Conservation (phyloP, 495 filamentous ascomycete species). For the Letharia columbiana region DNA sequence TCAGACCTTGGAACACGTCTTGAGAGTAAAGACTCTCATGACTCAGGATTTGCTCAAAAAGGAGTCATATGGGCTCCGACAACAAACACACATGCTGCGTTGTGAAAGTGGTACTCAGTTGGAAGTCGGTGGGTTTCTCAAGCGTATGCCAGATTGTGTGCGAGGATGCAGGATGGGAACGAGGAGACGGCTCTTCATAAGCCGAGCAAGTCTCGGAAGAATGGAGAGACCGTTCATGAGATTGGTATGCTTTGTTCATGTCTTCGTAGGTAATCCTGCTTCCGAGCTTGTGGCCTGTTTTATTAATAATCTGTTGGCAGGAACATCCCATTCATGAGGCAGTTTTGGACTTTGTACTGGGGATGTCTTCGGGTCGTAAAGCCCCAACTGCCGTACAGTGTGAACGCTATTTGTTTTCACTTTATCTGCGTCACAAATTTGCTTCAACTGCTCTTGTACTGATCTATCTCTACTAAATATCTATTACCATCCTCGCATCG, state of each 20-base stretch:
- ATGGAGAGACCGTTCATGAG: not conserved
- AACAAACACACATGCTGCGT: not conserved
- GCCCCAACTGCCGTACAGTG: too few species aligned
- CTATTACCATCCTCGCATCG: not conserved
- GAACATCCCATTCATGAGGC: not conserved
- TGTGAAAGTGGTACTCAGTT: not conserved
- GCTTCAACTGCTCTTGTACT: not conserved
- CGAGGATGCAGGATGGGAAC: not conserved
- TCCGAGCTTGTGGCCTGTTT: not conserved
- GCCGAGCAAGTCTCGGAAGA: not conserved
- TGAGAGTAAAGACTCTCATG: too few species aligned
- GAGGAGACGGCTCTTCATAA: not conserved
- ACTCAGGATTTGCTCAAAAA: too few species aligned
- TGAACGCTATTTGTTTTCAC: not conserved
- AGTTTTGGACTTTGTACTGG: not conserved
- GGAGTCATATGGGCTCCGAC: too few species aligned
- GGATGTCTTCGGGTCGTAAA: not conserved
- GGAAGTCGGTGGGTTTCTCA: not conserved
- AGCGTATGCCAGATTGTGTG: not conserved
- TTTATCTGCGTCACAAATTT: not conserved
- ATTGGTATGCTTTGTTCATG: not conserved
- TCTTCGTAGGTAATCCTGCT: not conserved
- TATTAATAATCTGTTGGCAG: not conserved
- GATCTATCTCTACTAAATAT: not conserved
- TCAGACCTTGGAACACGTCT: too few species aligned